These are phyloP conservation scores for Vavraia culicis DNA, from an alignment of 371 early-diverging fungal genomes.

Conservation along the genomic window DNA sequence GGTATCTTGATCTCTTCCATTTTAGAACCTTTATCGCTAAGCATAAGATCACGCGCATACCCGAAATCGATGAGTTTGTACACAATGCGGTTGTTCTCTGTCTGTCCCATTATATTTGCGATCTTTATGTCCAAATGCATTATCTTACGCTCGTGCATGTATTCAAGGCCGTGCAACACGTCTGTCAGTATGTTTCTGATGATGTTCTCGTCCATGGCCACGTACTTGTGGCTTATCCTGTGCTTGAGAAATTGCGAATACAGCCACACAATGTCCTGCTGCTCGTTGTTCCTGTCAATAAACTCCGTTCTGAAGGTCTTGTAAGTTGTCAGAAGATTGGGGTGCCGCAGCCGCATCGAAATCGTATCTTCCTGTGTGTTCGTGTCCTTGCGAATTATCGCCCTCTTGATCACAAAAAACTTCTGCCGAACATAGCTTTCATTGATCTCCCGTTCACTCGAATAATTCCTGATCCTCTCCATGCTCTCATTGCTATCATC, in stretches of 20 bases:
- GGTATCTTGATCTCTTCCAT: slow-evolving; percentile 22
- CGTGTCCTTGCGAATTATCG: slow-evolving; percentile 31
- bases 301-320: slow-evolving; percentile 20
- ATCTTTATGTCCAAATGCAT: slow-evolving; percentile 44
- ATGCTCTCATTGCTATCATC: too few species aligned
- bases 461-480: too few species aligned
- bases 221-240: slow-evolving; percentile 26
- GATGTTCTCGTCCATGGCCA: slow-evolving; percentile 34
- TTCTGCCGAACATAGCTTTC: too few species aligned
- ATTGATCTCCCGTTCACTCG: too few species aligned
- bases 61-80: slow-evolving; percentile 45
- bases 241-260: slow-evolving; percentile 37
- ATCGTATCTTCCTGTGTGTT: slow-evolving; percentile 34
- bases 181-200: slow-evolving; percentile 37
- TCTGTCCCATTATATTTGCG: slow-evolving; percentile 43
- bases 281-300: slow-evolving; percentile 17
- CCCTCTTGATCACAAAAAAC: too few species aligned
- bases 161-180: slow-evolving; percentile 32
- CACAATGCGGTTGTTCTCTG: slow-evolving; percentile 4
- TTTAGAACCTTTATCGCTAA: not conserved
- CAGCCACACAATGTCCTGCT: slow-evolving; percentile 41
- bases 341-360: slow-evolving; percentile 14
- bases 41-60: slow-evolving; percentile 24
- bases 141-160: slow-evolving; percentile 37
- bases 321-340: slow-evolving; percentile 32